A percentile compares a stretch with the other conserved stretches of the same genome.
Evolutionary conservation across 176 grass and related monocot genomes (phyloP).

Genomic region (Triticum dicoccoides): DNA sequence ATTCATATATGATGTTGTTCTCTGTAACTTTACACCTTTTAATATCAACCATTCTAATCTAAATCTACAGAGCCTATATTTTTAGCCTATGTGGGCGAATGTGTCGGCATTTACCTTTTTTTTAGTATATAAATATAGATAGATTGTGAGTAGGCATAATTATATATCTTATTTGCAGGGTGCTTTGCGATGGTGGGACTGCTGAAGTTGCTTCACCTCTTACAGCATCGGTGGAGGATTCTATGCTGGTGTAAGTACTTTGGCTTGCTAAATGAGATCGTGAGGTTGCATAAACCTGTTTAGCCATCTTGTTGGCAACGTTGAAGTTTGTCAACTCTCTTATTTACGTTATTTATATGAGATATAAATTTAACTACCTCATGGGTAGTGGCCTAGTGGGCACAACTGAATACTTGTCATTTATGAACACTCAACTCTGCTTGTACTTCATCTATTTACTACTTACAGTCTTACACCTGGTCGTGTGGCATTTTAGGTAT

Average conservation of each 20-base stretch:
- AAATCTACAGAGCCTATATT: no score
- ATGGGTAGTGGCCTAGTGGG: constrained; percentile 7
- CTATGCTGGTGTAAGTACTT: constrained; percentile 79
- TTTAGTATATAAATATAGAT: not conserved
- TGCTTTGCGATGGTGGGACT: constrained; percentile 73
- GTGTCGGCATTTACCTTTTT: not conserved
- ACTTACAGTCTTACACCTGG: not conserved
- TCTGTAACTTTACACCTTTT: no score
- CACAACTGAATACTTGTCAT: not conserved
- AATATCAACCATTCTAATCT: no score
- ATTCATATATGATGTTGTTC: no score
- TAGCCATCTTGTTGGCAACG: not conserved
- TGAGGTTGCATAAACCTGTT: not conserved
- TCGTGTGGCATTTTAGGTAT: constrained; percentile 61
- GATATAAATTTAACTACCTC: not conserved
- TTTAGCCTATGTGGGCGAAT: no score
- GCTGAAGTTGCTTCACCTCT: constrained; percentile 98
- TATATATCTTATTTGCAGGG: constrained; percentile 41
- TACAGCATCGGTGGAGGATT: constrained; percentile 79
- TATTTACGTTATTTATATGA: not conserved
- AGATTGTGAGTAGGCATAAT: constrained; percentile 18
- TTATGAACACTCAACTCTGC: not conserved
- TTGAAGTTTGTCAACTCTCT: not conserved
- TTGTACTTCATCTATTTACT: not conserved
- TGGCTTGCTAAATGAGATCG: constrained; percentile 8